These are phyloP conservation scores for Agrocybe praecox DNA, from an alignment of 768 basidiomycete genomes.

Conservation along the genomic window DNA sequence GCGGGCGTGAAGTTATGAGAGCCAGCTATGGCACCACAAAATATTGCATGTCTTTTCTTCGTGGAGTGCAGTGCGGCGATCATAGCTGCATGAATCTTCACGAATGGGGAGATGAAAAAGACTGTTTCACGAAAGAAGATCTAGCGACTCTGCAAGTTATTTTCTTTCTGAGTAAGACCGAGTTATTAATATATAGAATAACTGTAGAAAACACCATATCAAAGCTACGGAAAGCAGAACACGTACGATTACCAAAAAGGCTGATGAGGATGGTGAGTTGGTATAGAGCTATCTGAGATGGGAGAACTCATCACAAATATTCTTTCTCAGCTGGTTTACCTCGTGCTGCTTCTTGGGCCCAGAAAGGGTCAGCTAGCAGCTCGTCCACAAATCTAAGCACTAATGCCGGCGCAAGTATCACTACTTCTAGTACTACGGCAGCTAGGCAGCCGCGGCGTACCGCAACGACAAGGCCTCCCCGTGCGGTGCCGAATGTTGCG, in stretches of 20 bases:
- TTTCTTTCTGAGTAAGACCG: conserved; percentile 7
- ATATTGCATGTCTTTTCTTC: conserved; percentile 96
- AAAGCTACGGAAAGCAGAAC: conserved; percentile 82
- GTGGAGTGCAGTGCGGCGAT: conserved; percentile 81
- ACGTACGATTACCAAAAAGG: conserved; percentile 55
- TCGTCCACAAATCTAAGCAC: conserved; percentile 18
- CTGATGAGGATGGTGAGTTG: conserved; percentile 59
- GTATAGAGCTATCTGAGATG: conserved; percentile 1
- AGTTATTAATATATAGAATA: conserved; percentile 10
- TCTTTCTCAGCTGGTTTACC: conserved; percentile 53
- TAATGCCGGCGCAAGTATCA: conserved; percentile 6
- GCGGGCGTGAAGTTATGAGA: conserved; percentile 85
- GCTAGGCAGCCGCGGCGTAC: conserved; percentile 46
- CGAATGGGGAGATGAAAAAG: conserved; percentile 98
- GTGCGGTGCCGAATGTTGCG: conserved; percentile 30
- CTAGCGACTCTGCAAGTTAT: conserved; percentile 78
- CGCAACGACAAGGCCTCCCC: conserved; percentile 47
- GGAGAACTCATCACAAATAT: conserved; percentile 8
- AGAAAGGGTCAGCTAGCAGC: conserved; percentile 34
- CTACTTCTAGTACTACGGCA: not conserved
- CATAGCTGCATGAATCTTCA: conserved; percentile 93
- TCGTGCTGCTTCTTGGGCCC: conserved; percentile 67
- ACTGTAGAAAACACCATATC: conserved; percentile 83
- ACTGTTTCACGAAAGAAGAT: conserved; percentile 97
- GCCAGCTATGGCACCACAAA: conserved; percentile 97